These are phyloP conservation scores for Rhododendron griersonianum DNA, from an alignment of 148 eudicot species.

Conservation along the genomic window DNA sequence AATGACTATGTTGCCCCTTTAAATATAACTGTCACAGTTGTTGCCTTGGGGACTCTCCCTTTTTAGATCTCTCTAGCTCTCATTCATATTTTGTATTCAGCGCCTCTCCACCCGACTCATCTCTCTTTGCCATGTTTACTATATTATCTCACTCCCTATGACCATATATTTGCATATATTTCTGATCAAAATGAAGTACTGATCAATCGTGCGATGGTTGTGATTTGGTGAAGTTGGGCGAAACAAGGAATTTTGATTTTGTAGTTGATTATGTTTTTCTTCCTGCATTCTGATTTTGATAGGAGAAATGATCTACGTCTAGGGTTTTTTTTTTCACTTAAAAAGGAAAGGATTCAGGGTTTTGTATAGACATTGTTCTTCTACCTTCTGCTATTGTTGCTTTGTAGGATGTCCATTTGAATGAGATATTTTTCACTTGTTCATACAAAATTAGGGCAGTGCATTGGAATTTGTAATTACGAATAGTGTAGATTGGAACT, in stretches of 20 bases:
- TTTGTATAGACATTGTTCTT: not conserved
- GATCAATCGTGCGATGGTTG: not conserved
- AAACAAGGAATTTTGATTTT: not conserved
- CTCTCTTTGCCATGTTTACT: not conserved
- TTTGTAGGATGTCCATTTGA: not conserved
- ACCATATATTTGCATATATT: too few relatives aligned
- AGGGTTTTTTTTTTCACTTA: too few relatives aligned
- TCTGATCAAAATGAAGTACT: not conserved
- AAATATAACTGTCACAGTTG: not conserved
- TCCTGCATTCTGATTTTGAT: not conserved
- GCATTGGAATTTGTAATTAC: too few relatives aligned
- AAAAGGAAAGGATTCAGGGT: not conserved
- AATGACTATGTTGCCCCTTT: not conserved
- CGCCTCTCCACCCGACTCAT: too few relatives aligned
- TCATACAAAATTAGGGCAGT: not conserved
- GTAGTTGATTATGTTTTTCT: not conserved
- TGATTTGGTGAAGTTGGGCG: not conserved
- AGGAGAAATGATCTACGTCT: not conserved
- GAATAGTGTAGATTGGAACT: too few relatives aligned
- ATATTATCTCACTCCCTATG: not conserved
- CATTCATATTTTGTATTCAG: too few relatives aligned
- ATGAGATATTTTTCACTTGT: not conserved
- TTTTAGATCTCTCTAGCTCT: too few relatives aligned
- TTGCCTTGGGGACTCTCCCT: not conserved
- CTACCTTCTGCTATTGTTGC: not conserved